Percentiles rank a stretch among this genome's conserved stretches.
Evolutionary conservation across 257 asterid genomes (phyloP).

Genomic region (Solanum medicagineum): DNA sequence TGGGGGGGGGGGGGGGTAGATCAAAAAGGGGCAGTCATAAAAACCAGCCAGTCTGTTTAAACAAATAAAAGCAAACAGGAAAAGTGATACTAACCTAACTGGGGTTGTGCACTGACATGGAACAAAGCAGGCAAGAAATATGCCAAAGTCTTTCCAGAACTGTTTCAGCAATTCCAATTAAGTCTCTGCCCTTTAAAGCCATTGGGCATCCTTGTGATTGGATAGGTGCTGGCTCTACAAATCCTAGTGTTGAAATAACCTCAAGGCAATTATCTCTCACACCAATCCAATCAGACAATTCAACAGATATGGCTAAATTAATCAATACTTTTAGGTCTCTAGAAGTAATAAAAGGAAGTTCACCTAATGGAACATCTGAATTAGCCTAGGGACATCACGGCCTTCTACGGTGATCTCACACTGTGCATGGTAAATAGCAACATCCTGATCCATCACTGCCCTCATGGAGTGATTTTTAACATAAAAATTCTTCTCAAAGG

Average conservation of each 20-base stretch:
- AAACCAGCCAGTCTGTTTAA: background rate
- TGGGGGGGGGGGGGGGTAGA: background rate
- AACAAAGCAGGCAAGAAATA: constrained; percentile 81
- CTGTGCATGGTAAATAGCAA: constrained; percentile 47
- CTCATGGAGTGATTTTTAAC: constrained; percentile 62
- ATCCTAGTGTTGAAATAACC: constrained; percentile 66
- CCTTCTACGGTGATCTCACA: constrained; percentile 80
- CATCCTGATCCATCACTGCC: constrained; percentile 66
- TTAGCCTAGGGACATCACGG: constrained; percentile 68
- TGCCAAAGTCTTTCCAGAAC: constrained; percentile 89
- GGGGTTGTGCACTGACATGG: constrained; percentile 83
- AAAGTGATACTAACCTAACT: constrained; percentile 39
- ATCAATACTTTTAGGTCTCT: background rate
- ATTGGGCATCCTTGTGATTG: constrained; percentile 97
- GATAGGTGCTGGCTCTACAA: constrained; percentile 80
- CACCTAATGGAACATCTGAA: constrained; percentile 70
- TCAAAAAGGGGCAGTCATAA: background rate
- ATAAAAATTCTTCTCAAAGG: constrained; percentile 73
- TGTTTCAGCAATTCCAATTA: constrained; percentile 89
- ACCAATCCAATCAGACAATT: constrained; percentile 11
- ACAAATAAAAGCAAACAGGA: background rate
- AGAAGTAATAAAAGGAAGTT: constrained; percentile 52
- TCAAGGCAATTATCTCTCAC: constrained; percentile 68
- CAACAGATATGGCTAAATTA: background rate
- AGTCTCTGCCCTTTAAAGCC: constrained; percentile 90